These are phyloP conservation scores for Trichophyton schoenleinii DNA, from an alignment of 2,329 filamentous ascomycete species.

Conservation along the genomic window DNA sequence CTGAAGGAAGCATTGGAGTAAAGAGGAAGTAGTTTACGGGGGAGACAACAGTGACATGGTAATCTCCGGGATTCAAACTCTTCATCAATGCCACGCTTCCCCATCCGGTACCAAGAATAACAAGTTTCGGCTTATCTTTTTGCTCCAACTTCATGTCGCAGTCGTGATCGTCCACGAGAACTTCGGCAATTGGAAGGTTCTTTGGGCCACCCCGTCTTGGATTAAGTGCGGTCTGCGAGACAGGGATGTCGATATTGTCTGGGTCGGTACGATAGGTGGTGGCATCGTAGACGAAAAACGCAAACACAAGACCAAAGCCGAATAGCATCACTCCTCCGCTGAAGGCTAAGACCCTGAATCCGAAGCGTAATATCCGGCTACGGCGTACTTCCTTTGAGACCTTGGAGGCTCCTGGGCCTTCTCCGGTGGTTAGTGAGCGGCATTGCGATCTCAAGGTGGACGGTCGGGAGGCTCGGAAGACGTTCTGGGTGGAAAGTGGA, in stretches of 20 bases:
- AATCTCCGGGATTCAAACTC: slow-evolving; percentile 76
- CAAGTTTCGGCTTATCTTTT: slow-evolving; percentile 82
- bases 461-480: background rate
- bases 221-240: slow-evolving; percentile 71
- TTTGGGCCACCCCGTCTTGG: slow-evolving; percentile 81
- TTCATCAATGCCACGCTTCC: slow-evolving; percentile 86
- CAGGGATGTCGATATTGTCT: slow-evolving; percentile 57
- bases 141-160: slow-evolving; percentile 53
- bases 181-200: slow-evolving; percentile 82
- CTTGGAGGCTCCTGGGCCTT: background rate
- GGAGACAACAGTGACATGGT: slow-evolving; percentile 89
- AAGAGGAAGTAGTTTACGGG: slow-evolving; percentile 96
- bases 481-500: background rate
- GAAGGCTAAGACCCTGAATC: slow-evolving; percentile 56
- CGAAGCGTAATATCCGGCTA: background rate
- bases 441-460: background rate
- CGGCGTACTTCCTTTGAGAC: background rate
- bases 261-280: slow-evolving; percentile 70
- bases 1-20: slow-evolving; percentile 93
- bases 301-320: slow-evolving; percentile 55
- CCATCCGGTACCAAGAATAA: slow-evolving; percentile 90
- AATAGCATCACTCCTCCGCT: slow-evolving; percentile 65
- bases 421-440: background rate
- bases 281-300: slow-evolving; percentile 89
- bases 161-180: slow-evolving; percentile 81